Evolutionary conservation across 106 monocot species (phyloP).

Genomic region (Dioscorea alata): DNA sequence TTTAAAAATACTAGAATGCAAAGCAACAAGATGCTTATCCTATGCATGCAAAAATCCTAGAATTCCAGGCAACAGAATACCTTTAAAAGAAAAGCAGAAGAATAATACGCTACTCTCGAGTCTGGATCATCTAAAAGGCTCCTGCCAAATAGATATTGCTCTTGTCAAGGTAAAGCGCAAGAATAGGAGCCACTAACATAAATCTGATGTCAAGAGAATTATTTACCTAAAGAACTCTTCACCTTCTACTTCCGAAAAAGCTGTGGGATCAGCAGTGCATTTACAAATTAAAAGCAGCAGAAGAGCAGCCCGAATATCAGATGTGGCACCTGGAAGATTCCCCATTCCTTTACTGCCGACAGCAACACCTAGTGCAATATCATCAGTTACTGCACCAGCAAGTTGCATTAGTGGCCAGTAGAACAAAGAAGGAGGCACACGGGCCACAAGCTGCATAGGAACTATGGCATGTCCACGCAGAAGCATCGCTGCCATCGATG

Average conservation of each 20-base stretch:
- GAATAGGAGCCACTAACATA: not conserved
- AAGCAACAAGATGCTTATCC: constrained; percentile 33
- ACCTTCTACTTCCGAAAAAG: constrained; percentile 86
- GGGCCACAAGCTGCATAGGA: constrained; percentile 78
- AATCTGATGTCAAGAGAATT: not conserved
- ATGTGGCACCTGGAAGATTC: constrained; percentile 79
- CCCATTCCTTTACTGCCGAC: constrained; percentile 93
- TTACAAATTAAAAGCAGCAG: constrained; percentile 85
- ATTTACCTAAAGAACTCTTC: constrained; percentile 98
- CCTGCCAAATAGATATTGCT: constrained; percentile 25
- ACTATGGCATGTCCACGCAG: constrained; percentile 74
- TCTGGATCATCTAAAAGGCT: constrained; percentile 95
- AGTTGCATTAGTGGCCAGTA: constrained; percentile 96
- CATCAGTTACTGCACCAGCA: constrained; percentile 94
- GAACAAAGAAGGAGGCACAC: constrained; percentile 75
- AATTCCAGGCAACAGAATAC: constrained; percentile 21
- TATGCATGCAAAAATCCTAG: not conserved
- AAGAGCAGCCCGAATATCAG: constrained; percentile 91
- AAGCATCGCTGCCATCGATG: constrained; percentile 87
- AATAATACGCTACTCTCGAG: constrained; percentile 96
- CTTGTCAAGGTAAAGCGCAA: not conserved
- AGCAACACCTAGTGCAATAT: constrained; percentile 91
- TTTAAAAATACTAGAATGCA: not conserved
- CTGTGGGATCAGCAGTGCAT: constrained; percentile 78
- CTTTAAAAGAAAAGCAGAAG: constrained; percentile 94